Evolutionary conservation across 225 moss, liverwort and hornwort species (phyloP).

Genomic region (Sphagnum tenellum): DNA sequence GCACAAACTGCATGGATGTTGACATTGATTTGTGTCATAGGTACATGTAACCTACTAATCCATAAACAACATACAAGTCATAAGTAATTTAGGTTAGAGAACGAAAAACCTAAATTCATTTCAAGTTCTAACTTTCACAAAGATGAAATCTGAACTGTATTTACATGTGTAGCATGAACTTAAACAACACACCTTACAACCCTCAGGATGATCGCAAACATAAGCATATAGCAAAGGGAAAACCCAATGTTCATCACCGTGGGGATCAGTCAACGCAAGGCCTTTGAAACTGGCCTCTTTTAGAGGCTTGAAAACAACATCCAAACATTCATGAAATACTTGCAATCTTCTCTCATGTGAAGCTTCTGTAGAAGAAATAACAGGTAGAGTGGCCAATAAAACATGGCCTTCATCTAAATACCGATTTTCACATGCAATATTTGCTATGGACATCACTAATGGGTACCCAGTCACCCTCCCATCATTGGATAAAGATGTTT

Average conservation of each 20-base stretch:
- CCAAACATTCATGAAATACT: slow-evolving; percentile 1
- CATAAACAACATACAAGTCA: too few relatives aligned
- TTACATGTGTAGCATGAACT: too few relatives aligned
- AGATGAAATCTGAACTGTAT: too few relatives aligned
- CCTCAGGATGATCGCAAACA: slow-evolving; percentile 1
- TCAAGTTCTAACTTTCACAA: too few relatives aligned
- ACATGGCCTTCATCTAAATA: slow-evolving; percentile 3
- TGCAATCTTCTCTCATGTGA: background rate
- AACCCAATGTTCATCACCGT: background rate
- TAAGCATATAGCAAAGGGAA: background rate
- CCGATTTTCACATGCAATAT: slow-evolving; percentile 1
- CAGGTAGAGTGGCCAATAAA: background rate
- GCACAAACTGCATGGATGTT: too few relatives aligned
- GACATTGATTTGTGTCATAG: too few relatives aligned
- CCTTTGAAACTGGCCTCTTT: background rate
- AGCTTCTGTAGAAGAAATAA: background rate
- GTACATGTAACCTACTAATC: too few relatives aligned
- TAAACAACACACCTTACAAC: background rate
- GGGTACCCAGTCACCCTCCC: background rate
- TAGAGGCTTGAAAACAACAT: background rate
- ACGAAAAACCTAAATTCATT: too few relatives aligned
- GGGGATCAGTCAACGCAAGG: background rate
- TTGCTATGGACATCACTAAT: background rate
- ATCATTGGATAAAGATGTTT: background rate
- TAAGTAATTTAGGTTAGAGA: too few relatives aligned